phyloP scores from a whole-genome alignment of 208 protist species.

The Leishmania guyanensis region DNA sequence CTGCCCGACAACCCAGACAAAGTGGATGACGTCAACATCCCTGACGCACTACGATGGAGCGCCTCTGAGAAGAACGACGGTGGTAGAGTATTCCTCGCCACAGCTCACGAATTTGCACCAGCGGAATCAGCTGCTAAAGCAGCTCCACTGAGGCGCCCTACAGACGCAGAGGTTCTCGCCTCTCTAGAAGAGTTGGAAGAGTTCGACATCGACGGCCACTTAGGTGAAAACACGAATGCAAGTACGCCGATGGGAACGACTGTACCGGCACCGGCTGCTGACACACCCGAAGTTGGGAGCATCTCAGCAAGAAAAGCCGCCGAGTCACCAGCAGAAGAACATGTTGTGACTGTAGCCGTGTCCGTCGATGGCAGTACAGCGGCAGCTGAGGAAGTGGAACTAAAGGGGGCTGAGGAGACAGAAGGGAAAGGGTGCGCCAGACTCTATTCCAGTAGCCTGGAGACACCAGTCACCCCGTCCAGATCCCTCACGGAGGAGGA shows the following conservation, averaged over 20 bases:
- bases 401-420: neutral
- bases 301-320: neutral
- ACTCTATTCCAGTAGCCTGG: too few species aligned
- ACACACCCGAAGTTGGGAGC: neutral
- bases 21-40: neutral
- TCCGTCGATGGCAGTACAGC: neutral
- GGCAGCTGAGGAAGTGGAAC: neutral
- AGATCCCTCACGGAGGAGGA: neutral
- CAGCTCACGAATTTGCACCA: neutral
- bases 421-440: neutral
- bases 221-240: neutral
- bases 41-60: neutral
- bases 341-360: neutral
- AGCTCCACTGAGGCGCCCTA: neutral
- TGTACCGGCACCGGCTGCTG: neutral
- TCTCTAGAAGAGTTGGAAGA: constrained; percentile 12
- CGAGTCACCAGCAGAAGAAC: neutral
- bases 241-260: neutral
- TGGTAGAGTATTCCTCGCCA: neutral
- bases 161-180: neutral
- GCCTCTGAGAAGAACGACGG: neutral
- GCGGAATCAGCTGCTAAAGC: neutral
- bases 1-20: neutral
- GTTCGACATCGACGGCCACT: constrained; percentile 27
- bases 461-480: neutral